Evolutionary conservation across 2,329 filamentous ascomycete genomes (phyloP).

Genomic region (Fusarium phyllophilum): DNA sequence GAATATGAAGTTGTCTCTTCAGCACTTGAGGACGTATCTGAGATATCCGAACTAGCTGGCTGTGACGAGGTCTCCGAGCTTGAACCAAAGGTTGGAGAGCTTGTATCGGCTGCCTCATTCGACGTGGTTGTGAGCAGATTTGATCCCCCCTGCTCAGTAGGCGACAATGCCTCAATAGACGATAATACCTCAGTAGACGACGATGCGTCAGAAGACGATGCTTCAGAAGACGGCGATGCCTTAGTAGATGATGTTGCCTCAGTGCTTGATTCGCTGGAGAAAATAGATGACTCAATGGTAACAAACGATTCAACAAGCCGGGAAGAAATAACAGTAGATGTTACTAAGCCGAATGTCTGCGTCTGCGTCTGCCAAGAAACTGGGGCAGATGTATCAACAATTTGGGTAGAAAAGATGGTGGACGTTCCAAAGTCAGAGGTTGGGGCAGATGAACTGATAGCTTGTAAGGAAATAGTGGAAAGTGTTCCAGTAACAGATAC

Average conservation of each 20-base stretch:
- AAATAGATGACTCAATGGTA: neutral
- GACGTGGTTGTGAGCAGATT: neutral
- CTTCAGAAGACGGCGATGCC: too few species aligned
- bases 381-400: neutral
- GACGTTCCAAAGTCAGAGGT: too few species aligned
- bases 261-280: neutral
- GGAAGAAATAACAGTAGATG: neutral
- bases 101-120: neutral
- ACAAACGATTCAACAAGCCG: accelerated
- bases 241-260: neutral
- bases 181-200: too few species aligned
- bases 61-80: neutral
- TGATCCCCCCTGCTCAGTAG: neutral
- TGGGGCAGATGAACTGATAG: neutral
- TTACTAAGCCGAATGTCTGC: neutral
- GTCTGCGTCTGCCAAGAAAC: neutral
- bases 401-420: neutral
- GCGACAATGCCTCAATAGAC: too few species aligned
- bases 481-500: neutral
- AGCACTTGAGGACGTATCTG: neutral
- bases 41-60: neutral
- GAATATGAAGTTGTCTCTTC: neutral
- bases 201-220: too few species aligned
- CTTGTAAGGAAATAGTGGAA: too few species aligned
- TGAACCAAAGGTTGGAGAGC: neutral